A percentile compares a stretch with the other conserved stretches of the same genome.
phyloP scores from a whole-genome alignment of 2,329 filamentous ascomycete species.

The Alternaria sp. region DNA sequence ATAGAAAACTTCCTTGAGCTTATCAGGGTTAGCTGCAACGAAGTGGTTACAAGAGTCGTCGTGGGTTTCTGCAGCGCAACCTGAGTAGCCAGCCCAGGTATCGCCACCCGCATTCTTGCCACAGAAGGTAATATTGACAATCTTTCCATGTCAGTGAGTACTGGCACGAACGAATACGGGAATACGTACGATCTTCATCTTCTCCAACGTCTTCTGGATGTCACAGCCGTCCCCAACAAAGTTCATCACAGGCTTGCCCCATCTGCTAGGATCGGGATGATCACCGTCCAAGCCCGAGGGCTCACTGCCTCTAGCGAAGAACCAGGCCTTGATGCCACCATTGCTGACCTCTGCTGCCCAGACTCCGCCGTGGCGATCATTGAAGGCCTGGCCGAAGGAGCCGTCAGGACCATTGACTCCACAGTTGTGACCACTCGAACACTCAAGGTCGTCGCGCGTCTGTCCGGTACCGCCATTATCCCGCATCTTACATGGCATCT shows the following conservation, averaged over 20 bases:
- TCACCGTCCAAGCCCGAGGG: slow-evolving; percentile 56
- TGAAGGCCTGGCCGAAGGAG: slow-evolving; percentile 30
- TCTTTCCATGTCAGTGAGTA: slow-evolving; percentile 15
- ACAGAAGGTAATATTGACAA: slow-evolving; percentile 60
- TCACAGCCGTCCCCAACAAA: slow-evolving; percentile 45
- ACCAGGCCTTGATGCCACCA: slow-evolving; percentile 61
- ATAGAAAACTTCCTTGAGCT: slow-evolving; percentile 33
- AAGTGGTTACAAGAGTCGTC: slow-evolving; percentile 53
- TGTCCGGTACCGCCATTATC: slow-evolving; percentile 5
- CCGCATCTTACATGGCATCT: slow-evolving; percentile 11
- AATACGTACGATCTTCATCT: slow-evolving; percentile 27
- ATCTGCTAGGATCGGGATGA: slow-evolving; percentile 55
- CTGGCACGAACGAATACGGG: neutral
- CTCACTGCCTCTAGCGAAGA: slow-evolving; percentile 56
- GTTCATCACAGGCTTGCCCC: slow-evolving; percentile 46
- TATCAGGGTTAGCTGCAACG: slow-evolving; percentile 28
- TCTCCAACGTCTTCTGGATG: slow-evolving; percentile 53
- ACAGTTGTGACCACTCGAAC: slow-evolving; percentile 19
- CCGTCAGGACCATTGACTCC: slow-evolving; percentile 16
- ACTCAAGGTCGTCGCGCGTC: neutral
- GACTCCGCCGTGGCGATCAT: slow-evolving; percentile 55
- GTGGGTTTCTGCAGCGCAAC: slow-evolving; percentile 39
- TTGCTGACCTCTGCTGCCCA: slow-evolving; percentile 60
- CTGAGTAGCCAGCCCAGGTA: slow-evolving; percentile 59
- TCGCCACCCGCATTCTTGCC: slow-evolving; percentile 44